phyloP scores from a whole-genome alignment of 176 grass and related monocot species.

The Aegilops umbellulata region DNA sequence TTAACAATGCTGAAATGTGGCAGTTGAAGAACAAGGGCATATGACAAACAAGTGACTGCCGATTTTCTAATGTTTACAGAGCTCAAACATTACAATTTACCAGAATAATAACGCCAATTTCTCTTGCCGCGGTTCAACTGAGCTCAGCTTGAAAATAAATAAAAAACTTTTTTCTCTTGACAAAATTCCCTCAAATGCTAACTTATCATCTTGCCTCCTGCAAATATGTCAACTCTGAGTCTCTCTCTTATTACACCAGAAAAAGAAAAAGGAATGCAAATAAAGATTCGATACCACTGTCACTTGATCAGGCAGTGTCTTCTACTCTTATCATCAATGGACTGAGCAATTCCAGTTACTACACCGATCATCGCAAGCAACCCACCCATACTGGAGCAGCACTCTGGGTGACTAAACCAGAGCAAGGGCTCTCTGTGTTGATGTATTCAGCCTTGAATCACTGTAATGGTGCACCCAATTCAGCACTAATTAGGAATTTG shows the following conservation, averaged over 20 bases:
- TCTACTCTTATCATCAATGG: neutral
- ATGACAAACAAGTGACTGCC: neutral
- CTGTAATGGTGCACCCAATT: neutral
- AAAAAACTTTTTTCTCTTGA: too few relatives aligned
- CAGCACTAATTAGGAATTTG: constrained; percentile 41
- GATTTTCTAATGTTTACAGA: neutral
- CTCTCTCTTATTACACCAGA: constrained; percentile 20
- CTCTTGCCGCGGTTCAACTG: too few relatives aligned
- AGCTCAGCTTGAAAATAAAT: too few relatives aligned
- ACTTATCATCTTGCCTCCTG: too few relatives aligned
- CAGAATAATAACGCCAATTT: too few relatives aligned
- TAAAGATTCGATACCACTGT: constrained; percentile 8
- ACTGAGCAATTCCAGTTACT: neutral
- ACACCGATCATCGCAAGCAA: neutral
- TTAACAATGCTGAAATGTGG: neutral
- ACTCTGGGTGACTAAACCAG: neutral
- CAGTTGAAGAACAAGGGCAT: neutral
- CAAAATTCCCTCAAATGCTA: too few relatives aligned
- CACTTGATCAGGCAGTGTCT: neutral
- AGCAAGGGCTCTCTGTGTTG: neutral
- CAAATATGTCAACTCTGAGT: too few relatives aligned
- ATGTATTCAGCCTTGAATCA: constrained; percentile 3
- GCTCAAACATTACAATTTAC: too few relatives aligned
- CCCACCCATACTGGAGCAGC: neutral
- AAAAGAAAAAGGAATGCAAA: constrained; percentile 3